Conservation (phyloP, 768 basidiomycete species). For the Rickenella mellea region DNA sequence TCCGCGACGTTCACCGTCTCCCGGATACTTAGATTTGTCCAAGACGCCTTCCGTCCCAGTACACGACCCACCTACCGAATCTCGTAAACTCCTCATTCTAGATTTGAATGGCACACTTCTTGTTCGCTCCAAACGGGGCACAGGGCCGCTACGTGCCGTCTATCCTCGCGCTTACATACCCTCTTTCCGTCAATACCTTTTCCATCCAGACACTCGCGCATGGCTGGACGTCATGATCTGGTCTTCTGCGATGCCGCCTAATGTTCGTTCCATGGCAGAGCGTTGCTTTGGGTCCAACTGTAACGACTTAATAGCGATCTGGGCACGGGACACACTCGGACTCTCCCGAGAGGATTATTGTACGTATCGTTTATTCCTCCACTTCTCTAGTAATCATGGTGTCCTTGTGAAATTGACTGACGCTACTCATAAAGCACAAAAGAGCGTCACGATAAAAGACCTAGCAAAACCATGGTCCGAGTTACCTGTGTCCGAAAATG, state of each 20-base stretch:
- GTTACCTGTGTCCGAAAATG: slow-evolving; percentile 12
- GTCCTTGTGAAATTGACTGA: neutral
- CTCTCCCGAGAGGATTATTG: slow-evolving; percentile 52
- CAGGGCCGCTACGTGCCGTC: slow-evolving; percentile 31
- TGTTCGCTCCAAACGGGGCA: slow-evolving; percentile 1
- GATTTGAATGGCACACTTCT: slow-evolving; percentile 74
- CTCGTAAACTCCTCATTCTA: slow-evolving; percentile 61
- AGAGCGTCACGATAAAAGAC: slow-evolving; percentile 62
- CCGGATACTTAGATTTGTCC: slow-evolving; percentile 26
- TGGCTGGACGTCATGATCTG: slow-evolving; percentile 86
- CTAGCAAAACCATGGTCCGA: slow-evolving; percentile 58
- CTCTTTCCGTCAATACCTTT: slow-evolving; percentile 53
- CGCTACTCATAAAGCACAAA: slow-evolving; percentile 16
- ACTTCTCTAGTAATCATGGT: neutral
- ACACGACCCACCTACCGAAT: slow-evolving; percentile 13
- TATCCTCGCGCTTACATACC: slow-evolving; percentile 60
- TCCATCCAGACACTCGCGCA: slow-evolving; percentile 42
- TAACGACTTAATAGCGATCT: slow-evolving; percentile 47
- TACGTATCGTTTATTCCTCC: slow-evolving; percentile 33
- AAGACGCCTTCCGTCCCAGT: slow-evolving; percentile 17
- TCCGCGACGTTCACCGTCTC: slow-evolving; percentile 18
- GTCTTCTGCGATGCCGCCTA: slow-evolving; percentile 80
- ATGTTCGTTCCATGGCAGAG: slow-evolving; percentile 66
- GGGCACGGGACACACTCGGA: slow-evolving; percentile 76
- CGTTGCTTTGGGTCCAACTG: slow-evolving; percentile 39